Base-by-base conservation (phyloP, 768 basidiomycete species). In the Dentipellis fragilis region DNA sequence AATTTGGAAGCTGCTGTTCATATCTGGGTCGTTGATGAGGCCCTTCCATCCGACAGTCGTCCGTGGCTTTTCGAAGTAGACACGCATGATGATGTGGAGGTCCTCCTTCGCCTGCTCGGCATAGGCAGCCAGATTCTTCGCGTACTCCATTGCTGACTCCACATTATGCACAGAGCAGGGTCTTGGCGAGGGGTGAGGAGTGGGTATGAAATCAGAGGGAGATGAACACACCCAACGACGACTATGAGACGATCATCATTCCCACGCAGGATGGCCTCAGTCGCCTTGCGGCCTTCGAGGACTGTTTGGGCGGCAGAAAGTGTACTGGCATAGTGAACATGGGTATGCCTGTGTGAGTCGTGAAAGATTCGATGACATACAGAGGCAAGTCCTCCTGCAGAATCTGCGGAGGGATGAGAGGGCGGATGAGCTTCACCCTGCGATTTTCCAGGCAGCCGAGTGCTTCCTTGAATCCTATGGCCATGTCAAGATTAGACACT, bases 21-120 rank as follows among this genome's bases (percentile, higher is more conserved):
- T 84, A 54, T 92, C 89, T 6, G 95, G 94, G 65, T 97, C 93
- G 66, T 97, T 98, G 72, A 98, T 97, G 59, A 98, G 81, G 38
- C 95, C 95, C 69, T 99, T 99, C 95, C 95, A 99, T 23, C 96
- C 96, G 49, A 98, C 87, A 0, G 95, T 97, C 7, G 95, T 98
- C 34, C 95, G 79, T 1, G 87, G 87, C 65, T 98, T 98, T 65
- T 98, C 95, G 66, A 98, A 99, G 76, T 99, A 98, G 62, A 97
- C 93, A 23, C 93, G 86, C 95, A 98, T 98, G 62, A 98, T 77
- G 64, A 99, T 96, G 69, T 87, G 79, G 35, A 99, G 78, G 62
- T 97, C 96, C 10, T 89, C 85, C 65, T 82, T 83, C 47, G 88
- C 83, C 10, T 71, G 70, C 38, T 93, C 85, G 6, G 93, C 89